Percentiles rank a stretch among this genome's conserved stretches.
These are phyloP conservation scores for Roridomyces roridus DNA, from an alignment of 768 basidiomycete species.

Conservation along the genomic window DNA sequence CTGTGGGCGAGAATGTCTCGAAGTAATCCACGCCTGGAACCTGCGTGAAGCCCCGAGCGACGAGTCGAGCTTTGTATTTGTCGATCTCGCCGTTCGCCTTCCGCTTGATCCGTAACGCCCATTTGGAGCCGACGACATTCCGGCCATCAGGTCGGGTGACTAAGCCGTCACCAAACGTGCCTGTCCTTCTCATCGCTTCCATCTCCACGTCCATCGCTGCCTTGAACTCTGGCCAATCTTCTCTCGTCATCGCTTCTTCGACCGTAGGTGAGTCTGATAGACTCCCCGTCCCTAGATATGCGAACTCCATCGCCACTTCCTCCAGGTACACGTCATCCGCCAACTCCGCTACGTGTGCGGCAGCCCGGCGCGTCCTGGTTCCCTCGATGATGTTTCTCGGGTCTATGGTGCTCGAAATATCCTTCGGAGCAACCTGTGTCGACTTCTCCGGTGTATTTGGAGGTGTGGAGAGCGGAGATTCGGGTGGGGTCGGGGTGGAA, in stretches of 20 bases:
- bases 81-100: slow-evolving; percentile 35
- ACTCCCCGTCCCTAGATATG: too few relatives aligned
- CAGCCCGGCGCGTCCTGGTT: neutral
- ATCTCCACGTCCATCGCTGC: too few relatives aligned
- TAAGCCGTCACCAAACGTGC: slow-evolving; percentile 20
- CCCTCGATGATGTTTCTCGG: neutral
- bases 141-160: slow-evolving; percentile 23
- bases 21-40: slow-evolving; percentile 33
- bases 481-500: too few relatives aligned
- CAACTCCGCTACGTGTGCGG: neutral
- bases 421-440: neutral
- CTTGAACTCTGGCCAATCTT: too few relatives aligned
- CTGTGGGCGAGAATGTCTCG: too few relatives aligned
- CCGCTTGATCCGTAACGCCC: slow-evolving; percentile 40
- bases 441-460: neutral
- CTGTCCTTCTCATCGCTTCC: neutral
- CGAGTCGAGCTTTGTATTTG: slow-evolving; percentile 33
- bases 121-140: slow-evolving; percentile 28
- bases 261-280: too few relatives aligned
- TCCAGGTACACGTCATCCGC: neutral
- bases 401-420: slow-evolving; percentile 1
- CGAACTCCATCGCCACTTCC: too few relatives aligned
- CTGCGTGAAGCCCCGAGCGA: neutral
- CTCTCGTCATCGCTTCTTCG: too few relatives aligned
- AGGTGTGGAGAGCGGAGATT: slow-evolving; percentile 4